phyloP scores from a whole-genome alignment of 768 basidiomycete species.

The Kockovaella imperatae region DNA sequence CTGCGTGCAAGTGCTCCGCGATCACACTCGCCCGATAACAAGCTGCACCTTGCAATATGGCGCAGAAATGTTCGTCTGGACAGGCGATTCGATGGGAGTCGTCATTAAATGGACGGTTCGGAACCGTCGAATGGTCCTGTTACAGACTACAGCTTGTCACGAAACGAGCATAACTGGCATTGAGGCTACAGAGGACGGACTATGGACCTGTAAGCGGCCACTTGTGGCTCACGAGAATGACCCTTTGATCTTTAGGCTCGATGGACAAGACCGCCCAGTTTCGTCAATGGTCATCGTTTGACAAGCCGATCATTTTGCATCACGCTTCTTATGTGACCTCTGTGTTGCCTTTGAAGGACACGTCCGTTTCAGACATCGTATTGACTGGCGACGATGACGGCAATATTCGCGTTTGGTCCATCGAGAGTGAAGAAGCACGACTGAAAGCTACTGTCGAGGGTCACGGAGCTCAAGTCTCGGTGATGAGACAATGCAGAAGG shows the following conservation, averaged over 20 bases:
- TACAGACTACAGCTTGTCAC: slow-evolving; percentile 59
- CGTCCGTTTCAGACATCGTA: slow-evolving; percentile 53
- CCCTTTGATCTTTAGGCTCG: slow-evolving; percentile 56
- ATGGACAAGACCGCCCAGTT: slow-evolving; percentile 76
- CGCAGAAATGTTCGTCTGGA: slow-evolving; percentile 55
- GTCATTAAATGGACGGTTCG: slow-evolving; percentile 69
- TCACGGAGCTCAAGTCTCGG: slow-evolving; percentile 83
- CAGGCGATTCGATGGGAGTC: slow-evolving; percentile 85
- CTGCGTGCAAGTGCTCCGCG: slow-evolving; percentile 62
- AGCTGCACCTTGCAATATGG: slow-evolving; percentile 52
- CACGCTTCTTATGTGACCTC: slow-evolving; percentile 63
- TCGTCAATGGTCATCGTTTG: slow-evolving; percentile 39
- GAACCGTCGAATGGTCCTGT: slow-evolving; percentile 3
- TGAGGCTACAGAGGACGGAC: slow-evolving; percentile 55
- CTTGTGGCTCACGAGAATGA: neutral
- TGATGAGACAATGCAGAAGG: slow-evolving; percentile 61
- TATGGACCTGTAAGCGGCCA: slow-evolving; percentile 91
- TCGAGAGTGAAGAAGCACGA: slow-evolving; percentile 49
- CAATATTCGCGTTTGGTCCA: slow-evolving; percentile 68
- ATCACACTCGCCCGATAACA: slow-evolving; percentile 80
- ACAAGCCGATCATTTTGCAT: slow-evolving; percentile 39
- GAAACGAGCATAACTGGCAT: slow-evolving; percentile 77
- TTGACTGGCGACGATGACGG: slow-evolving; percentile 74
- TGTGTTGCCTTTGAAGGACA: slow-evolving; percentile 52
- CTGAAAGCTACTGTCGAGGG: slow-evolving; percentile 53